These are phyloP conservation scores for Microcyclosporella mali DNA, from an alignment of 2,329 filamentous ascomycete species.

Conservation along the genomic window DNA sequence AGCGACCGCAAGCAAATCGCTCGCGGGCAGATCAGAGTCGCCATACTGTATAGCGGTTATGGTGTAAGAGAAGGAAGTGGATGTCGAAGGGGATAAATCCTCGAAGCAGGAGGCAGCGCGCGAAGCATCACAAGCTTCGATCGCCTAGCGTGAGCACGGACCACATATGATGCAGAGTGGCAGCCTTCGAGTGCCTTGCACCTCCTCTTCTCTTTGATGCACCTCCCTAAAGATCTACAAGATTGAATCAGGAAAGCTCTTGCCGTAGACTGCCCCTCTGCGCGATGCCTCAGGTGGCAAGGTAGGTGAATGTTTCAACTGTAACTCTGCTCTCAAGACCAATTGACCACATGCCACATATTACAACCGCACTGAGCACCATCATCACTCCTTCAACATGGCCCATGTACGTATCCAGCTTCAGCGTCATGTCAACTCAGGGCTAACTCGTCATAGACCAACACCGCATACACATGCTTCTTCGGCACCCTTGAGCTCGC, in stretches of 20 bases:
- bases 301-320: too few relatives aligned
- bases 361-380: background rate
- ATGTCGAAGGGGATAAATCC: background rate
- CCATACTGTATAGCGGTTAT: slow-evolving; percentile 6
- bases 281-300: too few relatives aligned
- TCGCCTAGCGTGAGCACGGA: background rate
- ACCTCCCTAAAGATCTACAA: too few relatives aligned
- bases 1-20: slow-evolving; percentile 6
- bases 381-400: background rate
- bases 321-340: too few relatives aligned
- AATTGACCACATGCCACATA: too few relatives aligned
- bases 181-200: too few relatives aligned
- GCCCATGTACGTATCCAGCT: background rate
- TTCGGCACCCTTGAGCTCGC: slow-evolving; percentile 2
- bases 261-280: too few relatives aligned
- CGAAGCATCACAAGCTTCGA: slow-evolving; percentile 5
- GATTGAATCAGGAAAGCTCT: too few relatives aligned
- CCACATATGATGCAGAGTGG: too few relatives aligned
- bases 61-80: slow-evolving; percentile 1
- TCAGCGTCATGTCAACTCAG: background rate
- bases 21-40: slow-evolving; percentile 9
- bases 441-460: background rate
- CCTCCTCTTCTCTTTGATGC: background rate
- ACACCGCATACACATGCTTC: background rate
- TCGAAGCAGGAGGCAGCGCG: too few relatives aligned